phyloP scores from a whole-genome alignment of 2,329 filamentous ascomycete genomes.

The Cadophora luteo-olivacea region DNA sequence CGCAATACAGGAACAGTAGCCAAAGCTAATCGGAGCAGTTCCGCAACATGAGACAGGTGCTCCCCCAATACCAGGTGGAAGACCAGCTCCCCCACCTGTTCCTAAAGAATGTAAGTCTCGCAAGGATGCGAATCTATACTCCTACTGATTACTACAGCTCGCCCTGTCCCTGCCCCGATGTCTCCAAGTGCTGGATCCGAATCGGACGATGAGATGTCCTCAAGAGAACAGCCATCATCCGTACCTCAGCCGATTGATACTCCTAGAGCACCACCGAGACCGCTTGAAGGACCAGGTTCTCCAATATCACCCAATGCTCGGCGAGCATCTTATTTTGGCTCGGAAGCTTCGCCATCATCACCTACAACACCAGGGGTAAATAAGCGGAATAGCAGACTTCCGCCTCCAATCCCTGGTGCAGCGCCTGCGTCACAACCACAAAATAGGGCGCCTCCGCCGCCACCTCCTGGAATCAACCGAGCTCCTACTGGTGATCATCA shows the following conservation, averaged over 20 bases:
- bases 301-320: slow-evolving; percentile 52
- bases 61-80: slow-evolving; percentile 48
- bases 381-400: slow-evolving; percentile 63
- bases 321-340: slow-evolving; percentile 46
- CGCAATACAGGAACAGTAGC: background rate
- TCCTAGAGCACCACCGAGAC: slow-evolving; percentile 54
- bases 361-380: slow-evolving; percentile 51
- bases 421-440: slow-evolving; percentile 55
- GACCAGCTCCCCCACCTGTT: slow-evolving; percentile 63
- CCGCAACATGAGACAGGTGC: slow-evolving; percentile 41
- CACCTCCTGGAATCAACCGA: slow-evolving; percentile 64
- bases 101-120: slow-evolving; percentile 66
- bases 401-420: slow-evolving; percentile 65
- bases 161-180: slow-evolving; percentile 63
- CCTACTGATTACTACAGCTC: slow-evolving; percentile 57
- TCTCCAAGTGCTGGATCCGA: slow-evolving; percentile 81
- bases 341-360: slow-evolving; percentile 42
- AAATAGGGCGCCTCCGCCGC: slow-evolving; percentile 70
- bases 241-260: slow-evolving; percentile 48
- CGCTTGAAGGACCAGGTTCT: slow-evolving; percentile 48
- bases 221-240: slow-evolving; percentile 53
- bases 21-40: slow-evolving; percentile 29
- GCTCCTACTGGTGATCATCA: slow-evolving; percentile 65
- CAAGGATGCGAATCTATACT: background rate
- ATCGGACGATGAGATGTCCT: slow-evolving; percentile 86